These are phyloP conservation scores for Dendrostoma leiphaemia DNA, from an alignment of 2,329 filamentous ascomycete genomes.

Conservation along the genomic window DNA sequence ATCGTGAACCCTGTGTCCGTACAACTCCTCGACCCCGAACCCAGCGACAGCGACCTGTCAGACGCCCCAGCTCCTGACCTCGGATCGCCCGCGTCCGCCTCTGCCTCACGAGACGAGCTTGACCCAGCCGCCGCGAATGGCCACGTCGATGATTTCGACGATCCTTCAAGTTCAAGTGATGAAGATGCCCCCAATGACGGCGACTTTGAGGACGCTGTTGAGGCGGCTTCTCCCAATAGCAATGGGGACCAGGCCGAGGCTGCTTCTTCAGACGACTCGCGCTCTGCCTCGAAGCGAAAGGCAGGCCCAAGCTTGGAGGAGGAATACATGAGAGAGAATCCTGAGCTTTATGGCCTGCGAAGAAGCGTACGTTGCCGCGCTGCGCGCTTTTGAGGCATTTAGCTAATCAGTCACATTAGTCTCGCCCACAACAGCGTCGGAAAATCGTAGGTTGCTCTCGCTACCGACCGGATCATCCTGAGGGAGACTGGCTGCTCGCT, in stretches of 20 bases:
- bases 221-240: slow-evolving; percentile 47
- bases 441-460: slow-evolving; percentile 47
- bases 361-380: slow-evolving; percentile 66
- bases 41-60: slow-evolving; percentile 74
- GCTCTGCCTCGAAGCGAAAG: slow-evolving; percentile 72
- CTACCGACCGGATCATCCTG: background rate
- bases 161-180: slow-evolving; percentile 46
- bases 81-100: slow-evolving; percentile 22
- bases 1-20: slow-evolving; percentile 44
- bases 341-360: slow-evolving; percentile 89
- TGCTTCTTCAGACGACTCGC: slow-evolving; percentile 64
- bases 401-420: slow-evolving; percentile 34
- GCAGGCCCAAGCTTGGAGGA: slow-evolving; percentile 63
- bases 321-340: slow-evolving; percentile 84
- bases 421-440: slow-evolving; percentile 56
- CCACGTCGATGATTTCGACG: slow-evolving; percentile 35
- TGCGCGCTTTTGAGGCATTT: background rate
- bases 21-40: slow-evolving; percentile 40
- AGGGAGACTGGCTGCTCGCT: slow-evolving; percentile 22
- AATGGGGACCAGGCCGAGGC: slow-evolving; percentile 49
- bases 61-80: slow-evolving; percentile 58
- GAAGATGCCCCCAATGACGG: slow-evolving; percentile 63
- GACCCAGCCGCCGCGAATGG: slow-evolving; percentile 38
- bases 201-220: slow-evolving; percentile 71
- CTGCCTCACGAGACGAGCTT: slow-evolving; percentile 25